These are phyloP conservation scores for Claviceps monticola DNA, from an alignment of 2,329 filamentous ascomycete species.

Conservation along the genomic window DNA sequence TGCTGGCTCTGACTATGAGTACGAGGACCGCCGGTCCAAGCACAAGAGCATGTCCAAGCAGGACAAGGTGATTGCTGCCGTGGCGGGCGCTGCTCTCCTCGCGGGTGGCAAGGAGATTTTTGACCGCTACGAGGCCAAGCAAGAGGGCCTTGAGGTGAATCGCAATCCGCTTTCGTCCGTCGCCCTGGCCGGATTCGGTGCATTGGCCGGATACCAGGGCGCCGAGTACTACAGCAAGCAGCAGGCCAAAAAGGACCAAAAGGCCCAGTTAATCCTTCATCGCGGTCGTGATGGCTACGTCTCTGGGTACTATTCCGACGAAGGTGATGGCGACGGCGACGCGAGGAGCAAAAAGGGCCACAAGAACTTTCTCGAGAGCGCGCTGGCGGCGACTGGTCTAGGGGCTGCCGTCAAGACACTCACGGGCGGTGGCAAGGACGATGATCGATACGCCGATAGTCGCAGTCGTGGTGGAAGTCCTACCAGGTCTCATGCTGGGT, in stretches of 20 bases:
- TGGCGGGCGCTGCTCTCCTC: slow-evolving; percentile 49
- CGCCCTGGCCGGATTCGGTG: slow-evolving; percentile 49
- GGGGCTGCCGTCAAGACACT: slow-evolving; percentile 47
- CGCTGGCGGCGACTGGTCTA: slow-evolving; percentile 46
- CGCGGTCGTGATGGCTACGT: slow-evolving; percentile 39
- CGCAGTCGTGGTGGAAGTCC: slow-evolving; percentile 35
- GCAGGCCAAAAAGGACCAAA: slow-evolving; percentile 41
- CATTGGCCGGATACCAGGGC: slow-evolving; percentile 49
- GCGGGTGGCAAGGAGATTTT: slow-evolving; percentile 53
- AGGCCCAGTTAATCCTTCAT: slow-evolving; percentile 38
- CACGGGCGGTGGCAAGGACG: slow-evolving; percentile 31
- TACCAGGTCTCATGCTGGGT: slow-evolving; percentile 33
- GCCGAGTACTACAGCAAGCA: slow-evolving; percentile 50
- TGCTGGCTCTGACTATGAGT: slow-evolving; percentile 39
- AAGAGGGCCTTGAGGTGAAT: slow-evolving; percentile 34
- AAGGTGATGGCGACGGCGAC: slow-evolving; percentile 24
- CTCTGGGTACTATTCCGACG: slow-evolving; percentile 43
- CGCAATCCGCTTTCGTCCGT: slow-evolving; percentile 46
- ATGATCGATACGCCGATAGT: slow-evolving; percentile 25
- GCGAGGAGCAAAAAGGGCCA: slow-evolving; percentile 43
- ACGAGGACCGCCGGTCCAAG: slow-evolving; percentile 38
- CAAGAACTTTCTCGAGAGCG: slow-evolving; percentile 51
- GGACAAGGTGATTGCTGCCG: slow-evolving; percentile 52
- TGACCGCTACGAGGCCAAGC: slow-evolving; percentile 45
- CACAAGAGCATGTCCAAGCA: slow-evolving; percentile 41